A percentile compares a stretch with the other conserved stretches of the same genome.
Evolutionary conservation across 2,329 filamentous ascomycete species (phyloP).

Genomic region (Xenosphaeropsis pyriputrescens): DNA sequence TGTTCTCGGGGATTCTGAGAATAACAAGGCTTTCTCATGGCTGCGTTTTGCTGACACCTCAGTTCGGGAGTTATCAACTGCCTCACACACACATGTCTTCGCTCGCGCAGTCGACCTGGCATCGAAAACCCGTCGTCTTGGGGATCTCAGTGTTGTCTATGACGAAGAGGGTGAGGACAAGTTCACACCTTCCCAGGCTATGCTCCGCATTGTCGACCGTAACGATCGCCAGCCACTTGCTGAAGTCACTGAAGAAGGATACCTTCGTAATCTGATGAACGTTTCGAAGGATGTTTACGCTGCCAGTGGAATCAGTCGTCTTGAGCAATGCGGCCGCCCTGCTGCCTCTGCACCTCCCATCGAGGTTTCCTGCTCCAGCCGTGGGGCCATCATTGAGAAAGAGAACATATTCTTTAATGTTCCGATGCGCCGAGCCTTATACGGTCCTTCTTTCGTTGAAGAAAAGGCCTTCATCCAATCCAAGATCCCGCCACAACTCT

Average conservation of each 20-base stretch:
- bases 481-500: conserved; percentile 50
- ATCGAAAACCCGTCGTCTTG: conserved; percentile 34
- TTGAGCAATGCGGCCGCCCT: conserved; percentile 74
- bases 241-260: conserved; percentile 56
- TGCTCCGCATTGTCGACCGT: conserved; percentile 68
- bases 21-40: conserved; percentile 68
- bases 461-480: conserved; percentile 64
- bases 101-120: conserved; percentile 53
- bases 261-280: conserved; percentile 64
- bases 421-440: conserved; percentile 60
- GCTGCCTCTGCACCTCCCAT: conserved; percentile 75
- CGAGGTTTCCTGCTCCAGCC: conserved; percentile 61
- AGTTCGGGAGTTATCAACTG: conserved; percentile 53
- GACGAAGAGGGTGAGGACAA: conserved; percentile 45
- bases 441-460: conserved; percentile 44
- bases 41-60: conserved; percentile 75
- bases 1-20: conserved; percentile 46
- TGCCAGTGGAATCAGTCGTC: conserved; percentile 55
- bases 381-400: conserved; percentile 47
- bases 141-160: conserved; percentile 54
- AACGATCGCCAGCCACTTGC: conserved; percentile 51
- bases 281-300: conserved; percentile 53
- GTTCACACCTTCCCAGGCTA: conserved; percentile 58
- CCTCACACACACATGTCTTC: conserved; percentile 57
- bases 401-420: conserved; percentile 67